Evolutionary conservation across 2,329 filamentous ascomycete species (phyloP).

Genomic region (Penicillium sp.): DNA sequence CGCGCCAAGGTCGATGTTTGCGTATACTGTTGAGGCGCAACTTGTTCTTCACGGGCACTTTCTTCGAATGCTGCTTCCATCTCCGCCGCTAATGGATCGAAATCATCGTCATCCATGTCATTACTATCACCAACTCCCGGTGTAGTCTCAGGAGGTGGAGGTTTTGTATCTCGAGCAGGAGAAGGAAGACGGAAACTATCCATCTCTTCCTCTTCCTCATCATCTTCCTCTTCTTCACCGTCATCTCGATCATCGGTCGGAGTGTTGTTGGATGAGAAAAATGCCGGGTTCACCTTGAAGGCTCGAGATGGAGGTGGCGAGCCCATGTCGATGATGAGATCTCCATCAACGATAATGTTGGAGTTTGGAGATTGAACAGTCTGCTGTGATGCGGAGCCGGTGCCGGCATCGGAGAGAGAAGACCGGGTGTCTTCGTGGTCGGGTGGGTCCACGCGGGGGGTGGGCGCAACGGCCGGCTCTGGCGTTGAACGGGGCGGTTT

Average conservation of each 20-base stretch:
- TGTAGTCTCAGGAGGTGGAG: slow-evolving; percentile 9
- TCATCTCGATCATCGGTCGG: slow-evolving; percentile 37
- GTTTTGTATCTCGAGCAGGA: slow-evolving; percentile 33
- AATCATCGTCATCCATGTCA: slow-evolving; percentile 48
- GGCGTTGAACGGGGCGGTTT: slow-evolving; percentile 15
- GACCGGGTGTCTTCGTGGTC: slow-evolving; percentile 33
- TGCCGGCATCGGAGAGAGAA: slow-evolving; percentile 38
- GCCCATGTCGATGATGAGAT: slow-evolving; percentile 55
- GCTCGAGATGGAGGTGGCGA: slow-evolving; percentile 47
- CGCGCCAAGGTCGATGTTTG: slow-evolving; percentile 33
- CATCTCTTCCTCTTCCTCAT: slow-evolving; percentile 47
- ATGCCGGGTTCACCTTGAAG: slow-evolving; percentile 45
- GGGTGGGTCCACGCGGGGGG: slow-evolving; percentile 27
- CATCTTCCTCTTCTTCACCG: slow-evolving; percentile 16
- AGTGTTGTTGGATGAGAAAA: slow-evolving; percentile 49
- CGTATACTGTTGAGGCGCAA: slow-evolving; percentile 39
- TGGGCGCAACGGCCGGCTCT: slow-evolving; percentile 29
- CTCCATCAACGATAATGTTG: slow-evolving; percentile 53
- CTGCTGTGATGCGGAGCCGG: slow-evolving; percentile 33
- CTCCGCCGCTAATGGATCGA: slow-evolving; percentile 58
- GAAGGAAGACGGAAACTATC: slow-evolving; percentile 39
- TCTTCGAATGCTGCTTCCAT: slow-evolving; percentile 60
- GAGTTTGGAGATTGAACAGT: slow-evolving; percentile 39
- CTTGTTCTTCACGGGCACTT: slow-evolving; percentile 46
- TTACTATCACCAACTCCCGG: slow-evolving; percentile 30